Evolutionary conservation across 768 basidiomycete genomes (phyloP), one percentile per base, ranked within the genome.

Genomic region (Lepiota subincarnata): DNA sequence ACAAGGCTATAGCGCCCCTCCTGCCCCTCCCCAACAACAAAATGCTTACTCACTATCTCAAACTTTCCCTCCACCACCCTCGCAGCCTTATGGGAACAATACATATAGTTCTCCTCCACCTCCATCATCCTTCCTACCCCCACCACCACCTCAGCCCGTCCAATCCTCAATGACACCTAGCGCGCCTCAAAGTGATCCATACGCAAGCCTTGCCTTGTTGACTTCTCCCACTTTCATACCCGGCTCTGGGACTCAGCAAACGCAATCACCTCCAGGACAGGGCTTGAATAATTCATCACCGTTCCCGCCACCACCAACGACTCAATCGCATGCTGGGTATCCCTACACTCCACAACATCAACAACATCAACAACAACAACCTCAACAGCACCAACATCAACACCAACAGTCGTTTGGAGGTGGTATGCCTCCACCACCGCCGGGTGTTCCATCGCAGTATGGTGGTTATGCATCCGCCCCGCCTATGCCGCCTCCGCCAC

Each of bases 141-240:
- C 60, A n/a, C 55, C 34, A 16, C 68, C 59, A 64, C 68, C 54
- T 64, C 67, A 39, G 2, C 51, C 44, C 14, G 46, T 50, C 14
- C 50, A 64, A 36, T 57, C 61, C 7, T 56, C 59, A 1, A 59
- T 55, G 43, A 55, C 64, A 18, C 48, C 66, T 6, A 43, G 63
- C 11, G 58, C 65, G 1, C 64, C 64, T 8, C 53, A 64, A 7
- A 56, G 24, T 36, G 75, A 74, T 58, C 74, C 73, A 1, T 76
- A 74, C 36, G 70, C 73, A 4, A 67, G 63, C 47, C 60, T 76
- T 2, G 66, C 64, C 0, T 59, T 73, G 58, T 73, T 76, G 37
- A 66, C 60, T 18, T 48, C 63, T 0, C 26, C 55, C 4, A 35
- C 14, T 11, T 44, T 55, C 41, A 5, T 40, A 28, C 10, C 55